Base-by-base conservation (phyloP, 805 yeast species). In the Hanseniaspora occidentalis region DNA sequence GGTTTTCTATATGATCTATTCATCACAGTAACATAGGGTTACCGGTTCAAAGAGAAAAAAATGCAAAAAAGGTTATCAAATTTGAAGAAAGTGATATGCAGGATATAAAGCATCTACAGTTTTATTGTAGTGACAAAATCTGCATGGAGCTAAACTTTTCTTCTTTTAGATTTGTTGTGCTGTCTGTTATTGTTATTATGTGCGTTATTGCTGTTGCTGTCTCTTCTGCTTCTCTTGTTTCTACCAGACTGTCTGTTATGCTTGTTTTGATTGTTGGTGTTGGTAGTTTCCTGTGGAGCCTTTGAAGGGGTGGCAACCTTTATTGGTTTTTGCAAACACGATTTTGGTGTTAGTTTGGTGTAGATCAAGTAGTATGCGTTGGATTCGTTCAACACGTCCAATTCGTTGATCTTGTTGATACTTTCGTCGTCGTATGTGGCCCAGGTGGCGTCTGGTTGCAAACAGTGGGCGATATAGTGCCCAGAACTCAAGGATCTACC, bases 401-500 rank as follows among this genome's bases (percentile, higher is more conserved):
- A 68, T 51, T 84, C 92, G 26, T 79, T 69, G 40, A 84, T 77
- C 44, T 67, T 69, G 52, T 84, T 81, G 49, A 84, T 77, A 52
- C 79, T 76, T 52, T 92, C 98, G 57, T 92, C 98, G 56, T 92
- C 97, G 59, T 89, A 92, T 8, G 85, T 79, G 22, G 85, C 79
- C 98, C 97, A 92, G 2, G 80, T 62, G 2, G 86, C 89, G 60
- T 84, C 92, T 1, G 96, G 95, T 60, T 88, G 96, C 46, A 81
- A 73, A 55, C 95, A 84, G 55, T 84, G 85, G 1, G 95, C 83
- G 44, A 86, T 74, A 54, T 92, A 92, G 60, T 92, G 98, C 3
- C 98, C 98, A 3, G 92, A 78, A 35, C 86, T 77, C 11, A 88
- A 78, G 1, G 95, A 82, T 47, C 97, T 69, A 31, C 98, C 98